phyloP scores from a whole-genome alignment of 2,329 filamentous ascomycete species.

The Verticillium nubilum region DNA sequence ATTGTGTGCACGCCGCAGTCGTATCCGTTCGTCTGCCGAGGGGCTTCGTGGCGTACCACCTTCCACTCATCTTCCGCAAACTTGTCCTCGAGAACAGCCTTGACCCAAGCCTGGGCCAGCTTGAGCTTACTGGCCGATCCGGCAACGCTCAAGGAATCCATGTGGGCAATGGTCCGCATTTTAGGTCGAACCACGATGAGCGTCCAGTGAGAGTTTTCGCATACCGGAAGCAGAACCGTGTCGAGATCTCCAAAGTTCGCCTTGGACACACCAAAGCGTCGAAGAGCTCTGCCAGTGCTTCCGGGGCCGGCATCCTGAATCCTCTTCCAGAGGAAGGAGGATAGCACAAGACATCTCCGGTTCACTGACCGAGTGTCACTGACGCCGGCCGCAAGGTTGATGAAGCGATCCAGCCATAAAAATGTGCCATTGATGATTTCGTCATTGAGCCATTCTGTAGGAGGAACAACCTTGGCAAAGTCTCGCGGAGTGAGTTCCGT shows the following conservation, averaged over 20 bases:
- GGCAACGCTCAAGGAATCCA: conserved; percentile 56
- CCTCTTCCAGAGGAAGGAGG: conserved; percentile 55
- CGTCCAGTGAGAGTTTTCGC: conserved; percentile 63
- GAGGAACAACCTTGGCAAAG: conserved; percentile 55
- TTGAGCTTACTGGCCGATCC: conserved; percentile 34
- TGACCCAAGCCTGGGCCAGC: conserved; percentile 48
- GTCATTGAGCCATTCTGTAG: conserved; percentile 67
- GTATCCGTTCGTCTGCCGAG: conserved; percentile 58
- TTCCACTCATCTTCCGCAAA: conserved; percentile 58
- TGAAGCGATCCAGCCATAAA: conserved; percentile 50
- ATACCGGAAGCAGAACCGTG: conserved; percentile 65
- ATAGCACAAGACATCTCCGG: conserved; percentile 58
- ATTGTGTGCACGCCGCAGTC: conserved; percentile 78
- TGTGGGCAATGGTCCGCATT: conserved; percentile 56
- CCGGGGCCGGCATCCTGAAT: conserved; percentile 39
- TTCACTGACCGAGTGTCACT: conserved; percentile 29
- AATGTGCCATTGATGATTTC: conserved; percentile 67
- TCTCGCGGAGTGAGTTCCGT: conserved; percentile 40
- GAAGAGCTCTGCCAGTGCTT: conserved; percentile 49
- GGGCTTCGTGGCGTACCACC: conserved; percentile 41
- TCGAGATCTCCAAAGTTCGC: conserved; percentile 60
- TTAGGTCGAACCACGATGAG: conserved; percentile 61
- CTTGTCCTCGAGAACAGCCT: conserved; percentile 47
- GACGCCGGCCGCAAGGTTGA: conserved; percentile 52
- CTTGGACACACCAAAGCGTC: conserved; percentile 50